Conservation (phyloP, 768 basidiomycete species). For the Hygrophorus russula region DNA sequence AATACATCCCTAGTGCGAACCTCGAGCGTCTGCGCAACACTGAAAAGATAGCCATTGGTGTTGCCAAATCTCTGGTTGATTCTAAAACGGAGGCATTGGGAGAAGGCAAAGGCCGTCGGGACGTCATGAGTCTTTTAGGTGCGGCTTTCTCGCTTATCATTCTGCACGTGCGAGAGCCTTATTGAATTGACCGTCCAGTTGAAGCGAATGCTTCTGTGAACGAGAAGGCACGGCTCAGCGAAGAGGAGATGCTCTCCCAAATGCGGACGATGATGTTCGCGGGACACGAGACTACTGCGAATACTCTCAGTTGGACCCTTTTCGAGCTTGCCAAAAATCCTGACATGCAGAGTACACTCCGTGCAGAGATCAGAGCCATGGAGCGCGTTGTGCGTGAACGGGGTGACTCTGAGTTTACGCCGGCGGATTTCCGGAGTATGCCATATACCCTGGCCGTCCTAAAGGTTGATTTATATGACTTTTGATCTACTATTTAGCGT, state of each 20-base stretch:
- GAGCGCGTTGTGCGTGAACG: conserved; percentile 16
- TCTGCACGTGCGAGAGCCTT: neutral
- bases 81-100: conserved; percentile 36
- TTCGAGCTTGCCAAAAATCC: conserved; percentile 50
- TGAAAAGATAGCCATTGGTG: conserved; percentile 28
- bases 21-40: conserved; percentile 37
- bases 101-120: conserved; percentile 37
- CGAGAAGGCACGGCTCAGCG: conserved; percentile 10
- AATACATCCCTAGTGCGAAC: conserved; percentile 29
- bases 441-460: conserved; percentile 33
- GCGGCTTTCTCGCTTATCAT: neutral
- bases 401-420: conserved; percentile 26
- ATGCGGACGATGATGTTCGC: conserved; percentile 30
- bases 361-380: conserved; percentile 42
- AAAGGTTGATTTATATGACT: conserved; percentile 21
- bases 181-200: conserved; percentile 6
- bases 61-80: conserved; percentile 35
- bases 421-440: conserved; percentile 38
- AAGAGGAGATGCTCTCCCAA: conserved; percentile 11
- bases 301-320: conserved; percentile 47
- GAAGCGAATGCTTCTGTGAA: conserved; percentile 13
- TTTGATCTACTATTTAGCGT: neutral
- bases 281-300: conserved; percentile 54
- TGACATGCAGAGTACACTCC: conserved; percentile 22
- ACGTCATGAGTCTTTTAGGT: conserved; percentile 13